phyloP scores from a whole-genome alignment of 2,329 filamentous ascomycete genomes.

The Penicillium vulpinum region DNA sequence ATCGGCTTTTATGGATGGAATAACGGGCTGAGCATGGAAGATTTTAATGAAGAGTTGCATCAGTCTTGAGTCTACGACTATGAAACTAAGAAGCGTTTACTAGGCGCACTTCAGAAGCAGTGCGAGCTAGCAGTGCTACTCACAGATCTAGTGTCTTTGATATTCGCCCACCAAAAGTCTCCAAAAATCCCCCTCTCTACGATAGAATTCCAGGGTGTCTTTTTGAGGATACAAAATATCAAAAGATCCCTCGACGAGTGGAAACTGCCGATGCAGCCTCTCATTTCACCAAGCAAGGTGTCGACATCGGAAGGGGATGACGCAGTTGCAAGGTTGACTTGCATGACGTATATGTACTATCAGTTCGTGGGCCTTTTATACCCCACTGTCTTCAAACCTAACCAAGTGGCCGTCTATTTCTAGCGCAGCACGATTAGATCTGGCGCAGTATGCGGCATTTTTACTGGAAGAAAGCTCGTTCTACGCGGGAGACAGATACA shows the following conservation, averaged over 20 bases:
- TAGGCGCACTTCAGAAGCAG: constrained; percentile 50
- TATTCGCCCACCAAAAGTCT: constrained; percentile 41
- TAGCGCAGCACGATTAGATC: constrained; percentile 47
- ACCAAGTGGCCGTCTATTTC: neutral
- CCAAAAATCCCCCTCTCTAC: constrained; percentile 9
- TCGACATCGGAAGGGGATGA: constrained; percentile 32
- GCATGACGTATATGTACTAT: constrained; percentile 55
- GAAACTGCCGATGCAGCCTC: constrained; percentile 11
- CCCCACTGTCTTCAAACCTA: neutral
- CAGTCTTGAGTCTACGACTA: constrained; percentile 49
- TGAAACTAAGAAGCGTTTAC: constrained; percentile 48
- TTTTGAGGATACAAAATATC: constrained; percentile 14
- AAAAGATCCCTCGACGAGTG: constrained; percentile 21
- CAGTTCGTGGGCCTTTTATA: constrained; percentile 41
- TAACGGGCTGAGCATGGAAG: constrained; percentile 42
- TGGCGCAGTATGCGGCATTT: constrained; percentile 52
- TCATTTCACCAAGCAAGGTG: neutral
- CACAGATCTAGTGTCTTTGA: constrained; percentile 49
- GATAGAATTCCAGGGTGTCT: constrained; percentile 14
- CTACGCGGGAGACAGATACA: constrained; percentile 42
- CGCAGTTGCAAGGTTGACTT: constrained; percentile 49
- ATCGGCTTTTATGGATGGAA: constrained; percentile 49
- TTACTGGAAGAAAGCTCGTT: constrained; percentile 42
- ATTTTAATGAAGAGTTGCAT: constrained; percentile 50
- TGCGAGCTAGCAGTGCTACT: constrained; percentile 50